Evolutionary conservation across 2,329 filamentous ascomycete species (phyloP).

Genomic region (Didymosphaeria variabile): DNA sequence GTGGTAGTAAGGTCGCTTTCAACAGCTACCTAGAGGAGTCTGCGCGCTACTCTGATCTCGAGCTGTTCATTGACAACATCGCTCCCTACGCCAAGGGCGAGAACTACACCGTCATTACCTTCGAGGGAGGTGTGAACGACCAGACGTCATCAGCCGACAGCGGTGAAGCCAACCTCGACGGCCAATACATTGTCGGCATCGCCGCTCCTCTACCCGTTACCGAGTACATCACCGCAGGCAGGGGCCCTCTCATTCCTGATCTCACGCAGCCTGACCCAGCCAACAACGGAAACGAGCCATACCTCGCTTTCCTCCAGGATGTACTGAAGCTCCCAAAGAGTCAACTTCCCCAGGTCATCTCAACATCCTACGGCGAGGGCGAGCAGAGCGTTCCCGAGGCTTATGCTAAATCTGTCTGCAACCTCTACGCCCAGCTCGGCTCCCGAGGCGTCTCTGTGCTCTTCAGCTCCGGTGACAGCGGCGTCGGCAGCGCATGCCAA

Average conservation of each 20-base stretch:
- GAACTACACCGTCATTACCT: slow-evolving; percentile 53
- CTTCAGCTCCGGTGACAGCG: slow-evolving; percentile 69
- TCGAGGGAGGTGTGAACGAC: slow-evolving; percentile 36
- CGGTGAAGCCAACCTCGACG: slow-evolving; percentile 69
- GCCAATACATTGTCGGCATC: slow-evolving; percentile 66
- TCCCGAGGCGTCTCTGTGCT: slow-evolving; percentile 71
- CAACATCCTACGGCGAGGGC: slow-evolving; percentile 72
- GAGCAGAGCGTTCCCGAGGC: slow-evolving; percentile 69
- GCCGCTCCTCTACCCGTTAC: slow-evolving; percentile 62
- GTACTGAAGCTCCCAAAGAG: slow-evolving; percentile 62
- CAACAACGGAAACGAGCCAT: slow-evolving; percentile 71
- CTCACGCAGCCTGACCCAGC: slow-evolving; percentile 49
- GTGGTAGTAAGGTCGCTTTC: slow-evolving; percentile 61
- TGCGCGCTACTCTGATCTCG: slow-evolving; percentile 58
- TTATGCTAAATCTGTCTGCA: slow-evolving; percentile 70
- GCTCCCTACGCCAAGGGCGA: slow-evolving; percentile 47
- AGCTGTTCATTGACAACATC: slow-evolving; percentile 53
- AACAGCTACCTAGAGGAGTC: slow-evolving; percentile 63
- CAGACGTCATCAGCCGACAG: slow-evolving; percentile 33
- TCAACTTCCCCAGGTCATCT: slow-evolving; percentile 67
- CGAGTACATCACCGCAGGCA: slow-evolving; percentile 68
- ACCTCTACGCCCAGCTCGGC: slow-evolving; percentile 70
- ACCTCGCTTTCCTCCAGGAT: slow-evolving; percentile 68
- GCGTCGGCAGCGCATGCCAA: slow-evolving; percentile 63
- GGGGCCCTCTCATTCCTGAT: slow-evolving; percentile 61